phyloP scores from a whole-genome alignment of 345 rosid species.

The Syzygium jambos region DNA sequence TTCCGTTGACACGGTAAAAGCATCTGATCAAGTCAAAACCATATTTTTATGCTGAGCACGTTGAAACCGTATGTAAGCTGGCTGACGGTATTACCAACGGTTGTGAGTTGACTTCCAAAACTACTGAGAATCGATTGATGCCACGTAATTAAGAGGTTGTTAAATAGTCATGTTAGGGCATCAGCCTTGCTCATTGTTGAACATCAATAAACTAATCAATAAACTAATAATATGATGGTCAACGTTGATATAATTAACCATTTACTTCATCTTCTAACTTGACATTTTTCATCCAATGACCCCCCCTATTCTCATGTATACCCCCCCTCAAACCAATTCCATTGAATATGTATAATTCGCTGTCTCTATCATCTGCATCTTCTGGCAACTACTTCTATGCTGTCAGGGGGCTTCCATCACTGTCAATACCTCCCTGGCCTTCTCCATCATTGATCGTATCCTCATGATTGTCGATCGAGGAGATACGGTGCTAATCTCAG shows the following conservation, averaged over 20 bases:
- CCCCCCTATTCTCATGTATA: background rate
- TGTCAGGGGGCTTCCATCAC: background rate
- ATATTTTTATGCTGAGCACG: background rate
- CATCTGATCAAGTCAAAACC: background rate
- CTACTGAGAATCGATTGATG: background rate
- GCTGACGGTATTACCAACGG: background rate
- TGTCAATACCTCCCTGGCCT: background rate
- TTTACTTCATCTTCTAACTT: background rate
- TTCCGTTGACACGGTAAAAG: background rate
- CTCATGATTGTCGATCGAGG: background rate
- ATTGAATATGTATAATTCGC: background rate
- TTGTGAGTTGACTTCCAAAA: background rate
- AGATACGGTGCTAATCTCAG: background rate
- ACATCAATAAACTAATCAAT: background rate
- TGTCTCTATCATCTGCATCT: background rate
- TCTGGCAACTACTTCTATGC: background rate
- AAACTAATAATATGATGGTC: background rate
- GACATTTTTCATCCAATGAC: background rate
- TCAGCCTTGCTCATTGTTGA: background rate
- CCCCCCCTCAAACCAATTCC: background rate
- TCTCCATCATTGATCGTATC: background rate
- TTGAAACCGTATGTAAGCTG: background rate
- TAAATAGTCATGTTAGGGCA: background rate
- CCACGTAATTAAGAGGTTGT: background rate
- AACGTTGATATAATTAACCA: background rate